Evolutionary conservation across 2,329 filamentous ascomycete species (phyloP), one percentile per base, ranked within the genome.

Genomic region (Microsporum ferrugineum): DNA sequence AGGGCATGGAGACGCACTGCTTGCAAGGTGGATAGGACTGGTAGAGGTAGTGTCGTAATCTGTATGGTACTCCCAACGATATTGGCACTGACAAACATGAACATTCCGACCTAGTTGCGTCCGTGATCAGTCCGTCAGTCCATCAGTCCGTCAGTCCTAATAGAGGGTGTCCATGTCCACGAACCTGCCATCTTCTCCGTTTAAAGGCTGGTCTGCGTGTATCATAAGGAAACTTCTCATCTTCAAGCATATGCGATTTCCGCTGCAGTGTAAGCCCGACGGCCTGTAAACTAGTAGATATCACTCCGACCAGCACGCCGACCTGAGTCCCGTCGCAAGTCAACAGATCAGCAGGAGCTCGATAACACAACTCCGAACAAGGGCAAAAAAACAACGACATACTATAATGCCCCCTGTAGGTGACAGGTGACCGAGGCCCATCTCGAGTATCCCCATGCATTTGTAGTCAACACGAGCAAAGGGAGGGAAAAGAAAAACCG

Each of bases 241-340:
- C 94, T 79, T 99, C 94, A 71, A 97, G 85, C 67, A 99, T 87
- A 77, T 99, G 94, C 65, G 94, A 97, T 77, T 99, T 97, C 73
- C 94, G 89, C 77, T 99, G 94, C 31, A 99, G 82, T 36, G 94
- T 99, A 66, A 99, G 82, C 66, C 94, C 94, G 69, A 99, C 80
- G 73, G 91, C 96, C 75, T 99, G 94, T 29, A 97, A 84, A 73
- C 91, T 94, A 63, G 94, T 96, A 62, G 92, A 97, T 68, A 96
- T 74, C 66, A 99, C 82, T 68, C 94, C 94, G 71, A 96, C 92
- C 65, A 96, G 76, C 71, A 99, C 91, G 70, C 94, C 94, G 71
- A 97, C 82, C 90, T 95, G 71, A 59, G 69, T 33, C 65, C 38
- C n/a, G 34, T 56, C 33, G 43, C 47, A 31, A 60, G 34, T 29